Evolutionary conservation across 495 filamentous ascomycete species (phyloP), one percentile per base, ranked within the genome.

Genomic region (Cudoniella acicularis): DNA sequence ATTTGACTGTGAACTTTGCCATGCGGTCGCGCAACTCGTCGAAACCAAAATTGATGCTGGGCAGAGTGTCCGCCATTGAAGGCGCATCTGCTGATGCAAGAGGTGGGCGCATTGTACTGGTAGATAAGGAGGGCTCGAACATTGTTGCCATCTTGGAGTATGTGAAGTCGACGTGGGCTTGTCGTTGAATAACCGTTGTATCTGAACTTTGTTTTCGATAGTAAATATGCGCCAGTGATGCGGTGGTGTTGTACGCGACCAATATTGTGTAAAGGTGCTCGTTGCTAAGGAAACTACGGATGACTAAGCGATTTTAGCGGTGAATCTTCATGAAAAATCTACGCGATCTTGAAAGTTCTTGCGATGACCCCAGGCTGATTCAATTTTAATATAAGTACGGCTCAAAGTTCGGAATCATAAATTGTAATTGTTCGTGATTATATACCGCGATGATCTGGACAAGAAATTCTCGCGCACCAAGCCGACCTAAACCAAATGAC

Each of bases 1-100:
- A 98, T 56, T 83, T 88, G 10, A 84, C 83, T 0, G 91, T 98
- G 71, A 98, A 98, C 52, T 88, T 87, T 24, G 88, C 84, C 93
- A 98, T 98, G 73, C 91, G 87, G 62, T 91, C 90, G 72, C 92
- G 92, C 59, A 98, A 77, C 60, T 96, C 92, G 58, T 98, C 93
- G 73, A 98, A 98, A 57, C 91, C 91, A 72, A 98, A 97, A 73
- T 94, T 91, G 73, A 96, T 89, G 70, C 77, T 90, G 40, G 94
- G 94, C 9, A 97, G 83, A 11, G 85, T 84, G 71, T 94, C 90
- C 36, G 90, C 90, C 69, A 81, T 72, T 20, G 79, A 82, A 20
- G 72, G 69, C 43, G 70, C 72, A 16, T 70, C 58, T 21, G 63
- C 67, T 9, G 72, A 65, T 30, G 73, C 75, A 54, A 87, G 76